Base-by-base conservation (phyloP, 495 filamentous ascomycete genomes). In the Penicillium argentinense region DNA sequence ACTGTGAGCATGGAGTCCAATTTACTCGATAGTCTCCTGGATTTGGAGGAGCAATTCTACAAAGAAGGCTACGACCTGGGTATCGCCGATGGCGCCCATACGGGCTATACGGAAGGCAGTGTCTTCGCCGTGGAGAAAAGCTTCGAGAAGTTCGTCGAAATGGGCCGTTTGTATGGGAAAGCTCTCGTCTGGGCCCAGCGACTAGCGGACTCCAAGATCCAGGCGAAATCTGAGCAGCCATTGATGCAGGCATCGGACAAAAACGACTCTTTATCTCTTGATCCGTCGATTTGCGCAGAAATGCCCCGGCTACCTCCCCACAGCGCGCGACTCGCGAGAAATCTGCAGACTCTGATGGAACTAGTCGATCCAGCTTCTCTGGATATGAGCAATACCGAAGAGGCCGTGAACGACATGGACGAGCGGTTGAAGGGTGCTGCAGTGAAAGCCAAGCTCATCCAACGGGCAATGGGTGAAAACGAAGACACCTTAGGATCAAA, bases 41-140 rank as follows among this genome's bases (percentile, higher is more conserved):
- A 80, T 44, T 71, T 96, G 14, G 91, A 96, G 67, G 85, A 92
- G 47, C 66, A 81, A 40, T 96, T 91, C 71, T 96, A 97, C 71
- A 72, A 82, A 30, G 82, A 95, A 63, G 95, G 93, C 27, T 91
- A 88, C 66, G 66, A 74, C 7, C 73, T 90, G 46, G 93, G 93
- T 14, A 58, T 79, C 23, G 71, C 73, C 30, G 95, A 96, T 64
- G 93, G 93, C 19, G 73, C 80, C n/a, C 73, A 77, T 54, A 83
- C 89, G 11, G 93, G 95, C 9, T 83, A 82, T 22, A 80, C 86
- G 36, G 93, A 99, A 77, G 95, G 95, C 28, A 86, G 88, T 26
- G 75, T 87, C 9, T 88, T 97, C 61, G 93, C 92, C 0, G 77
- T 97, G 3, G 87, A 95, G 58, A 95, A 93, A 54, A 93, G 91